Base-by-base conservation (phyloP, 106 monocot species). In the Vanilla planifolia region DNA sequence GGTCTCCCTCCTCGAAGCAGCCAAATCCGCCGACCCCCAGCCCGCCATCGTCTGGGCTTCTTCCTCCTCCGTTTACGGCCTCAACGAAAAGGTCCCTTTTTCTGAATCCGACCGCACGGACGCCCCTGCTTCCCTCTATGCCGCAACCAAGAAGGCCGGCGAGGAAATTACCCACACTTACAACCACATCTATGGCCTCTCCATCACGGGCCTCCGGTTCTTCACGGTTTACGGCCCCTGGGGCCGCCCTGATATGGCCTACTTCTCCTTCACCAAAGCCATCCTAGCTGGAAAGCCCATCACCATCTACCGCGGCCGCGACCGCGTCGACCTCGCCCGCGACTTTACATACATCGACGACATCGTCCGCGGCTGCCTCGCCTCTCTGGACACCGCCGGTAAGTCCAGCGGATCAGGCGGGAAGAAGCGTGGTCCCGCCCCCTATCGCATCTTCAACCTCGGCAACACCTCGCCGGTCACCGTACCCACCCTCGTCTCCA, bases 231-330 rank as follows among this genome's bases (percentile, higher is more conserved):
- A 83, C 71, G 83, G 83, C 2, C 83, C 83, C 0, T 75, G 75
- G 75, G 83, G 83, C 29, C 74, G 83, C 20, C 83, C 83, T 5
- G 83, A 83, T 45, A 83, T 83, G 83, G 83, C 83, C 8, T 83
- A 83, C 62, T 83, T 83, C 71, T 79, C 67, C 48, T 83, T 83
- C 71, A 83, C 83, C 26, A 37, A 73, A 33, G 69, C 77, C 51
- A 81, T 81, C 52, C 65, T 81, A 6, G 77, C 73, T 11, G 73
- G 77, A 17, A 81, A 81, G 50, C 73, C 77, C 7, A 77, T 81
- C 47, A 80, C 75, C 15, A 61, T 80, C 30, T 80, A 72, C 67
- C 55, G 80, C 13, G 76, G 75, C 3, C 67, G 64, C 23, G 30
- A 76, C 51, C 53, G 45, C 13, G 63, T 60, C 45, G 80, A 80